Evolutionary conservation across 1,139 yeast genomes (phyloP).

Genomic region (Debaryomycetaceae sp.): DNA sequence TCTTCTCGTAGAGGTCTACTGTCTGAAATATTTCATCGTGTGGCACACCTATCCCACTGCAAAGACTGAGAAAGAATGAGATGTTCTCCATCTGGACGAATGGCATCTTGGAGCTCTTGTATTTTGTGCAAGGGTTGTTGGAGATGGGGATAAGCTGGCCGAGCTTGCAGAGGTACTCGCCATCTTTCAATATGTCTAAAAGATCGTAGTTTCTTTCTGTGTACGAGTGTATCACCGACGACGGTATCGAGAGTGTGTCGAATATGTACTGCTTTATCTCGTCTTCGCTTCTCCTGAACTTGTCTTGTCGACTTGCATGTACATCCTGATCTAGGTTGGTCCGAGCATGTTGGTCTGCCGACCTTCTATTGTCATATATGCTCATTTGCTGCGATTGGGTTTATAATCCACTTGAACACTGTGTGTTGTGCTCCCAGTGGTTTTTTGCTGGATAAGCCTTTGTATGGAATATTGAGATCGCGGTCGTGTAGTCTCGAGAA

Average conservation of each 20-base stretch:
- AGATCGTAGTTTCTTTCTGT: conserved; percentile 24
- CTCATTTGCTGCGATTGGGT: background rate
- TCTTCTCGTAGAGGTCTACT: conserved; percentile 67
- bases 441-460: no score
- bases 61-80: conserved; percentile 61
- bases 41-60: conserved; percentile 65
- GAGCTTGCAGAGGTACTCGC: conserved; percentile 57
- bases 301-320: conserved; percentile 39
- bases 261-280: conserved; percentile 54
- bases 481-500: background rate
- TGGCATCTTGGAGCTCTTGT: conserved; percentile 70
- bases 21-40: conserved; percentile 85
- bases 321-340: conserved; percentile 62
- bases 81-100: conserved; percentile 90
- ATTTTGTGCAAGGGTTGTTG: conserved; percentile 41
- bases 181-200: conserved; percentile 59
- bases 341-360: conserved; percentile 19
- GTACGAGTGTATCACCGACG: conserved; percentile 11
- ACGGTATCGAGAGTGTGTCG: conserved; percentile 22
- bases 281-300: conserved; percentile 43
- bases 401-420: background rate
- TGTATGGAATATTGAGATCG: no score
- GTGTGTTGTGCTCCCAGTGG: background rate
- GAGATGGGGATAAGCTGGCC: conserved; percentile 36
- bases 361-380: background rate